Base-by-base conservation (phyloP, 306 rosid genomes). In the Fragaria iinumae region DNA sequence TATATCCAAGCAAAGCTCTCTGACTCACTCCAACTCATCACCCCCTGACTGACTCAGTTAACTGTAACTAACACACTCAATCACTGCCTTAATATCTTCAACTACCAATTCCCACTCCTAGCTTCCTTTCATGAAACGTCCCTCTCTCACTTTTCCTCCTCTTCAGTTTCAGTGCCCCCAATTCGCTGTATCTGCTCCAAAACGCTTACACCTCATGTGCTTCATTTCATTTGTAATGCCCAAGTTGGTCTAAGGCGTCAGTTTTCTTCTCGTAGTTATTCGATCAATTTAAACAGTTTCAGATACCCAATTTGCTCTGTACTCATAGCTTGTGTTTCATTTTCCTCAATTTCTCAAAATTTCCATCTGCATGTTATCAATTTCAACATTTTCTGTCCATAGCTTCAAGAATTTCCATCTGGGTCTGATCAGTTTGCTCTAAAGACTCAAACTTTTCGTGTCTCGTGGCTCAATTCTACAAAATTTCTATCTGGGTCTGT, bases 1-100 rank as follows among this genome's bases (percentile, higher is more conserved):
- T 41, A 14, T 21, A 39, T 56, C 43, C 18, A 11, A 44, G 56
- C 56, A 13, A 56, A 43, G 17, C 3, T 43, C 62, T 36, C 66
- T 47, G 71, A 47, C 77, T 75, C 78, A 53, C 86, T 67, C 79
- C 44, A 50, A 52, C 65, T 38, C 60, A 18, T 14, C 68, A 6
- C 12, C 5, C 56, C 43, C 62, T 38, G 75, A 48, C 48, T 64
- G 43, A 39, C 71, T 4, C 52, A 11, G 18, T n/a, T 39, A n/a
- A 11, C 32, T 10, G 72, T n/a, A 41, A 67, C 62, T 18, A 71
- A 11, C 57, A 71, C 74, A 45, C 73, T 53, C 76, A 11, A 60
- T 39, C 70, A 66, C 43, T 8, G 49, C 71, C 71, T 67, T 16
- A 36, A 7, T 16, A 14, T 10, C 12, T 36, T 72, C 62, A 73